Percentiles rank a stretch among this genome's conserved stretches.
Evolutionary conservation across 257 asterid species (phyloP).

Genomic region (Capsicum baccatum): DNA sequence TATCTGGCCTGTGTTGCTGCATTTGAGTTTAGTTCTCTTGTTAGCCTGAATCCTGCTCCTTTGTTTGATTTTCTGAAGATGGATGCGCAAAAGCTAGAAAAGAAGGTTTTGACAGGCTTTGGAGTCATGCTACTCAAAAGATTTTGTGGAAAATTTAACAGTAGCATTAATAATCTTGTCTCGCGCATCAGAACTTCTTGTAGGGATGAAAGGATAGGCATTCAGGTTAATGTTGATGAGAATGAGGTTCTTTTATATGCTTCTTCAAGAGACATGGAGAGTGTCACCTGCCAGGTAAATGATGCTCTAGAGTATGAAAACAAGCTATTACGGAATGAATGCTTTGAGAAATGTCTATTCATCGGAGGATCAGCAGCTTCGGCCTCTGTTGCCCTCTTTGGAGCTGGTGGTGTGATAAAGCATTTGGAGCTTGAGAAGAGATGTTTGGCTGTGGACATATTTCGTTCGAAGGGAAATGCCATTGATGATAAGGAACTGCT

Average conservation of each 20-base stretch:
- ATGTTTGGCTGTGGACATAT: slow-evolving; percentile 75
- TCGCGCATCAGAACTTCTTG: slow-evolving; percentile 60
- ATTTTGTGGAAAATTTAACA: slow-evolving; percentile 75
- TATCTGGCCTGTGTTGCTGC: slow-evolving; percentile 84
- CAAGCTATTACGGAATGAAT: slow-evolving; percentile 68
- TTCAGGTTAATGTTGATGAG: slow-evolving; percentile 70
- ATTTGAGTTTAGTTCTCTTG: slow-evolving; percentile 55
- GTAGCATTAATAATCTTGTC: slow-evolving; percentile 57
- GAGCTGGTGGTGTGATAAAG: slow-evolving; percentile 91
- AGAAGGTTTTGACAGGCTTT: slow-evolving; percentile 61
- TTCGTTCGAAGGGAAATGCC: slow-evolving; percentile 49
- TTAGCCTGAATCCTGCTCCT: slow-evolving; percentile 66
- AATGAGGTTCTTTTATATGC: slow-evolving; percentile 70
- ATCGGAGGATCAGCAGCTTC: slow-evolving; percentile 59
- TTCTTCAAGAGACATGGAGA: slow-evolving; percentile 65
- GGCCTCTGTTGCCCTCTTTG: slow-evolving; percentile 78
- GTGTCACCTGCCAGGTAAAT: slow-evolving; percentile 49
- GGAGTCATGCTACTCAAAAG: slow-evolving; percentile 69
- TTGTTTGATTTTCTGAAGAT: slow-evolving; percentile 63
- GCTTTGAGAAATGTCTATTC: slow-evolving; percentile 72
- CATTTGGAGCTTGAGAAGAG: slow-evolving; percentile 89
- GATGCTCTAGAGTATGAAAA: slow-evolving; percentile 63
- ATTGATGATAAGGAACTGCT: slow-evolving; percentile 73
- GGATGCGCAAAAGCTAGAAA: slow-evolving; percentile 62
- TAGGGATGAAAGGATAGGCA: slow-evolving; percentile 68